Evolutionary conservation across 768 basidiomycete genomes (phyloP), one percentile per base, ranked within the genome.

Genomic region (Filobasidium wieringae): DNA sequence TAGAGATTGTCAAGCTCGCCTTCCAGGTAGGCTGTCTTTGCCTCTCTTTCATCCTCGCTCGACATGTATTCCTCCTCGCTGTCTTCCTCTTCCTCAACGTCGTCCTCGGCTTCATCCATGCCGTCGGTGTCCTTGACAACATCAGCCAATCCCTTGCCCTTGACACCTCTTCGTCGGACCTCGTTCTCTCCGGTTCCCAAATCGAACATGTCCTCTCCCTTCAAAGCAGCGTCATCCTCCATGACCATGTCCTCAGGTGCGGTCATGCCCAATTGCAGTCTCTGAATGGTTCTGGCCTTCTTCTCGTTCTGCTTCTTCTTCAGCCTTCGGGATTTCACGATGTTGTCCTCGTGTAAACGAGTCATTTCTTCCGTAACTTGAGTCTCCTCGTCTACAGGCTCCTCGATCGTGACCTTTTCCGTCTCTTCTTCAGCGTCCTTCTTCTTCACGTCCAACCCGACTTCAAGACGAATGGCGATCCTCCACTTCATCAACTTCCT

Each of bases 221-320:
- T 78, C 17, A 93, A 78, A 17, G 85, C 79, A 2, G 81, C 76
- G 63, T 93, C 90, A 53, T 80, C 78, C 43, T 72, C 69, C 59
- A 91, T 74, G 70, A 91, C 92, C 63, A 97, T 91, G 66, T 96
- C 95, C 64, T 92, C 77, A n/a, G 95, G 95, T 19, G 90, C 89
- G 12, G 87, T 88, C 95, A 99, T 99, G 69, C 88, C 85, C 45
- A 97, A 79, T 71, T 97, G 95, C 82, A 97, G 86, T 53, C 92
- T 85, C 68, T 89, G 88, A 37, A 97, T 84, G 0, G 89, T 87
- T 63, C 85, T 82, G 29, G 81, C 79, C 75, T 87, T 88, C 68
- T 87, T 78, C 76, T 97, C 95, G 74, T 96, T 96, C 1, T 84
- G 82, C 33, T 83, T 81, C 54, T 90, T 81, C 53, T 87, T 81